Conservation (phyloP, 1,284 basidiomycete genomes). For the Heterobasidion irregulare region DNA sequence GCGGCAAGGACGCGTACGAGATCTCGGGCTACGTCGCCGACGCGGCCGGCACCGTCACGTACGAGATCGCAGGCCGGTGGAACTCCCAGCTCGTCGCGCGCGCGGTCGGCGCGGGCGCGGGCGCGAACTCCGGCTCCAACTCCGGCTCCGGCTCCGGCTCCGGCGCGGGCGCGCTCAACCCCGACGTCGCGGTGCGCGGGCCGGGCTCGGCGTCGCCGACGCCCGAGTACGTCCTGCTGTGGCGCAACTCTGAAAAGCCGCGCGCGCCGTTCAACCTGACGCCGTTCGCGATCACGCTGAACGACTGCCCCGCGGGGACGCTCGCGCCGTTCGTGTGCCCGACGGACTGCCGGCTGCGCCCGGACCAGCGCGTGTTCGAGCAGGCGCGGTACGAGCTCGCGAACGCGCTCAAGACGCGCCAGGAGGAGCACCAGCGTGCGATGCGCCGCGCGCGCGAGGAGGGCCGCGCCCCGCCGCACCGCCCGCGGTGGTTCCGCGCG, state of each 20-base stretch:
- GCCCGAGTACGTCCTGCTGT: slow-evolving; percentile 75
- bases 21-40: slow-evolving; percentile 84
- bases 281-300: slow-evolving; percentile 89
- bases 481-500: slow-evolving; percentile 77
- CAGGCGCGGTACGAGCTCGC: slow-evolving; percentile 86
- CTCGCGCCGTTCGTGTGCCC: slow-evolving; percentile 75
- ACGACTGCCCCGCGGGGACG: slow-evolving; percentile 65
- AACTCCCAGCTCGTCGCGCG: slow-evolving; percentile 91
- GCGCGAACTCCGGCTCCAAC: slow-evolving; percentile 10
- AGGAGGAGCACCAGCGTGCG: slow-evolving; percentile 85
- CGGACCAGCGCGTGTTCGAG: slow-evolving; percentile 95
- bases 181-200: slow-evolving; percentile 54
- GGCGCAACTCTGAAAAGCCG: slow-evolving; percentile 89
- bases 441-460: slow-evolving; percentile 75
- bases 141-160: background rate
- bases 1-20: slow-evolving; percentile 87
- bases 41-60: slow-evolving; percentile 54
- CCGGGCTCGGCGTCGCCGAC: slow-evolving; percentile 38
- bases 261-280: slow-evolving; percentile 89
- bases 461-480: slow-evolving; percentile 67
- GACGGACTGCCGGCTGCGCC: slow-evolving; percentile 90
- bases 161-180: slow-evolving; percentile 45
- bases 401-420: slow-evolving; percentile 78
- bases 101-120: slow-evolving; percentile 54
- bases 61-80: slow-evolving; percentile 96